phyloP scores from a whole-genome alignment of 805 yeast species.

The Cyberlindnera petersonii region DNA sequence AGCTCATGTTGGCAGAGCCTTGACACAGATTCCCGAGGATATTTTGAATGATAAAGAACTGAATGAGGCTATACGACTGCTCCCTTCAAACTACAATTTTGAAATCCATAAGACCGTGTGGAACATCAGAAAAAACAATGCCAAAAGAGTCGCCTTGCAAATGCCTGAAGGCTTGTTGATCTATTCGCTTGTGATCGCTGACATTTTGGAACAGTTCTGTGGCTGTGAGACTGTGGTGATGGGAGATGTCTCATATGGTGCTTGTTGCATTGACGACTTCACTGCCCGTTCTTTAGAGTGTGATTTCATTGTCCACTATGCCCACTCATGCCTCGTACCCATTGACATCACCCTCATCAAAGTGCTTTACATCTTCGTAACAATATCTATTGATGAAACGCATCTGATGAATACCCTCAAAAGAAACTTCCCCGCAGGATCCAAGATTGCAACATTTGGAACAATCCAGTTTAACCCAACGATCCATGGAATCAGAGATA shows the following conservation, averaged over 20 bases:
- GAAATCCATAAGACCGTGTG: slow-evolving; percentile 95
- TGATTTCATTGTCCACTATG: slow-evolving; percentile 93
- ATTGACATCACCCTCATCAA: slow-evolving; percentile 87
- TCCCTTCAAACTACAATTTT: slow-evolving; percentile 91
- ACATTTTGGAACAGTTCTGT: slow-evolving; percentile 90
- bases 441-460: slow-evolving; percentile 80
- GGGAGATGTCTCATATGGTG: slow-evolving; percentile 99
- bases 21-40: slow-evolving; percentile 86
- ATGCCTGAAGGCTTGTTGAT: slow-evolving; percentile 96
- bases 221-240: slow-evolving; percentile 81
- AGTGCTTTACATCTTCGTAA: slow-evolving; percentile 92
- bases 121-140: slow-evolving; percentile 73
- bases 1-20: slow-evolving; percentile 49
- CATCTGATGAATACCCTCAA: slow-evolving; percentile 77
- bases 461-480: slow-evolving; percentile 97
- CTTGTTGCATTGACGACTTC: slow-evolving; percentile 95
- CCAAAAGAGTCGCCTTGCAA: slow-evolving; percentile 86
- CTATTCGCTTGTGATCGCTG: slow-evolving; percentile 84
- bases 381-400: slow-evolving; percentile 79
- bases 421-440: slow-evolving; percentile 60
- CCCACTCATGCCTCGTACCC: slow-evolving; percentile 95
- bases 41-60: slow-evolving; percentile 75
- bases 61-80: slow-evolving; percentile 73
- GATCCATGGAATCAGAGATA: slow-evolving; percentile 69
- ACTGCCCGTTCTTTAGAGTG: slow-evolving; percentile 92